These are phyloP conservation scores for Lepidopterella palustris DNA, from an alignment of 495 filamentous ascomycete genomes.

Conservation along the genomic window DNA sequence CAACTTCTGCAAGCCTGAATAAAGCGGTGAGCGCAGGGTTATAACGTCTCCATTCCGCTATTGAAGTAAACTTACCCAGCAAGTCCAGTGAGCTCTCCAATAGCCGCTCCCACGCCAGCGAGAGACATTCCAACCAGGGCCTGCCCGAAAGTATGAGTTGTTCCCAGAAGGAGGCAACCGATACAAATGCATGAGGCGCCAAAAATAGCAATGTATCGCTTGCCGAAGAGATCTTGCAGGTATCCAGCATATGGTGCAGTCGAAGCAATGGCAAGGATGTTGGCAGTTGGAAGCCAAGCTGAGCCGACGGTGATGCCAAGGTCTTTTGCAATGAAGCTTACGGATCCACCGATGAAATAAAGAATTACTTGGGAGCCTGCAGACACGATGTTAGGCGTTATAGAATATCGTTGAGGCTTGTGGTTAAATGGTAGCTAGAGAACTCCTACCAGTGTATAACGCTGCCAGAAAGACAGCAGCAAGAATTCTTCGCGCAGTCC, in stretches of 20 bases:
- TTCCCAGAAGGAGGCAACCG: constrained; percentile 27
- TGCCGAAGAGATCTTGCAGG: constrained; percentile 32
- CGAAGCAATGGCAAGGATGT: constrained; percentile 29
- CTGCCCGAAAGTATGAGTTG: constrained; percentile 22
- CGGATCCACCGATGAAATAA: constrained; percentile 30
- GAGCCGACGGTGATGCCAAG: constrained; percentile 13
- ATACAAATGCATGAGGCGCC: constrained; percentile 22
- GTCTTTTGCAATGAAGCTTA: constrained; percentile 29
- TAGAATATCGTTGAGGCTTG: neutral
- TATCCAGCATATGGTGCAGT: constrained; percentile 30
- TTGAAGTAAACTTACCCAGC: constrained; percentile 20
- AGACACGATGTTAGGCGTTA: constrained; percentile 2
- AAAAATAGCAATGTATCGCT: constrained; percentile 29
- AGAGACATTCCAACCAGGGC: constrained; percentile 28
- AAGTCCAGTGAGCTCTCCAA: constrained; percentile 32
- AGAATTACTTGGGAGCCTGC: constrained; percentile 33
- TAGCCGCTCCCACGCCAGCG: constrained; percentile 29
- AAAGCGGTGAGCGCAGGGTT: neutral
- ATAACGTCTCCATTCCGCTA: neutral
- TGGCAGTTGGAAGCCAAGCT: constrained; percentile 29
- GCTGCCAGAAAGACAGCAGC: constrained; percentile 29
- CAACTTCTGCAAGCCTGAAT: constrained; percentile 26
- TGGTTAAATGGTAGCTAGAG: neutral
- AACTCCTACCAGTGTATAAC: constrained; percentile 28
- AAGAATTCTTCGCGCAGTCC: constrained; percentile 17